phyloP scores from a whole-genome alignment of 2,329 filamentous ascomycete species.

The Colletotrichum noveboracense region DNA sequence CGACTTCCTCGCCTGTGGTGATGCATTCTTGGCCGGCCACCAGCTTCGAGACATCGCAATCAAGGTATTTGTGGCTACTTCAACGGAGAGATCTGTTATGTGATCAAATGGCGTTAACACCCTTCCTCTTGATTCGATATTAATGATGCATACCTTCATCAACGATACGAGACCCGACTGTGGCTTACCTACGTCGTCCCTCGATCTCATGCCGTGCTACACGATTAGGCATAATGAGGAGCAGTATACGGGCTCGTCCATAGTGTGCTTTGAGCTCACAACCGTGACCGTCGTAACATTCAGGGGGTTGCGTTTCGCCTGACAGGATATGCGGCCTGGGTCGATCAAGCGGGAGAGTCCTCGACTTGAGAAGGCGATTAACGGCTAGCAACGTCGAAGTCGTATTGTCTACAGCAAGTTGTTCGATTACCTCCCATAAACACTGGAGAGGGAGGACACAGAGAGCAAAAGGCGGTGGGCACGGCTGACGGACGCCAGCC shows the following conservation, averaged over 20 bases:
- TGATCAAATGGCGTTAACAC: background rate
- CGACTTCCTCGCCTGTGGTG: background rate
- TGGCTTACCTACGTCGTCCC: background rate
- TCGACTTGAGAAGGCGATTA: background rate
- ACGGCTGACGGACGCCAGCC: background rate
- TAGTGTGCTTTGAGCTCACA: background rate
- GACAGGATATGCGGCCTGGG: background rate
- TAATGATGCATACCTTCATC: background rate
- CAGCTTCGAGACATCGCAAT: background rate
- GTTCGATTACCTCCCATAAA: background rate
- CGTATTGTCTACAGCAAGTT: background rate
- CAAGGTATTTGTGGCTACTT: background rate
- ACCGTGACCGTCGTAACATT: background rate
- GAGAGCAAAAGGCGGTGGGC: constrained; percentile 5
- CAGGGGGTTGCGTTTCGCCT: background rate
- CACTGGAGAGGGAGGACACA: background rate
- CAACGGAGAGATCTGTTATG: background rate
- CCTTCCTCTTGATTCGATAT: background rate
- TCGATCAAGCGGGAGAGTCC: too few species aligned
- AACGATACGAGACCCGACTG: background rate
- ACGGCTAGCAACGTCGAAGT: background rate
- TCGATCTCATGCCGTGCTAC: background rate
- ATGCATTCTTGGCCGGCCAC: background rate
- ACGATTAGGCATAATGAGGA: background rate
- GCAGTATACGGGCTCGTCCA: background rate